phyloP scores from a whole-genome alignment of 2,329 filamentous ascomycete species.

The Aspergillus flavus region DNA sequence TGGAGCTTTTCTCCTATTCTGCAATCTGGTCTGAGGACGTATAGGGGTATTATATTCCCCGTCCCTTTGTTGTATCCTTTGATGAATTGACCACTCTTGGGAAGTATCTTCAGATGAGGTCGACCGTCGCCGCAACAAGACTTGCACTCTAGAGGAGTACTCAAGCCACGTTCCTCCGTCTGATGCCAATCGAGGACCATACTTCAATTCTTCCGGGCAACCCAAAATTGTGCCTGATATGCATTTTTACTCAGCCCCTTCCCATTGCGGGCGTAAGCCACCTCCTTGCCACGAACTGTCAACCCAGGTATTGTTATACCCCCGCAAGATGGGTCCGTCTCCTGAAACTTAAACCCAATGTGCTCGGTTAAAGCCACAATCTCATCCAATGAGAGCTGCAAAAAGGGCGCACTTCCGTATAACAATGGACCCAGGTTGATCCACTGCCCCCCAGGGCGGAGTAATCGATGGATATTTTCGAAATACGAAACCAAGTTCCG shows the following conservation, averaged over 20 bases:
- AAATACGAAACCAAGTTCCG: constrained; percentile 59
- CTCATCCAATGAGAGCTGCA: constrained; percentile 60
- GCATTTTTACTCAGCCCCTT: constrained; percentile 55
- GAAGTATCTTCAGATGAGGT: too few relatives aligned
- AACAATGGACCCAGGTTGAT: constrained; percentile 60
- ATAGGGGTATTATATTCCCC: too few relatives aligned
- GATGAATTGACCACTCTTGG: too few relatives aligned
- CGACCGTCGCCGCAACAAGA: not conserved
- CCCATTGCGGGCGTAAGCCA: constrained; percentile 57
- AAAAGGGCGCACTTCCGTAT: constrained; percentile 57
- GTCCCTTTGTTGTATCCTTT: not conserved
- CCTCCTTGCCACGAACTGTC: constrained; percentile 50
- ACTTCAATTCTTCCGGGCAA: constrained; percentile 29
- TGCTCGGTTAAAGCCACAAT: constrained; percentile 51
- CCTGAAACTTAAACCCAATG: constrained; percentile 57
- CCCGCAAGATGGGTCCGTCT: constrained; percentile 47
- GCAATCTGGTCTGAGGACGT: too few relatives aligned
- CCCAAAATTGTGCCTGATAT: constrained; percentile 60
- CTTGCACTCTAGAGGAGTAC: not conserved
- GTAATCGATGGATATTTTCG: constrained; percentile 54
- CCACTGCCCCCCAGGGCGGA: constrained; percentile 56
- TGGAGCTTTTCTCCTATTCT: too few relatives aligned
- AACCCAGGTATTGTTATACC: constrained; percentile 45
- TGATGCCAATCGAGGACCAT: fast-evolving
- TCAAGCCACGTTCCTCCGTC: not conserved